These are phyloP conservation scores for Delonix regia DNA, from an alignment of 306 rosid genomes.

Conservation along the genomic window DNA sequence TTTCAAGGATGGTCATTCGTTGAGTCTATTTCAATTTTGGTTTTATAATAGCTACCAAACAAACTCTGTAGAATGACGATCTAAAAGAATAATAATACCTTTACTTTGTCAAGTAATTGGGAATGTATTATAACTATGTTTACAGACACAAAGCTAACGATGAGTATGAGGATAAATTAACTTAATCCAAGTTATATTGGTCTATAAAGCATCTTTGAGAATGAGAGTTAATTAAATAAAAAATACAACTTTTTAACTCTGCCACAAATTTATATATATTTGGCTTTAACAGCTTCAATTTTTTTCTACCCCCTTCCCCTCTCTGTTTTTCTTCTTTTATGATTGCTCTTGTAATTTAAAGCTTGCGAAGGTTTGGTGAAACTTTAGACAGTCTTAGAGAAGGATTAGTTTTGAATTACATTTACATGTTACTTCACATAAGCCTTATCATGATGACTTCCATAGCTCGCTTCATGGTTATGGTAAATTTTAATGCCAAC, in stretches of 20 bases:
- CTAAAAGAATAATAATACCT: background rate
- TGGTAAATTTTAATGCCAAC: conserved; percentile 15
- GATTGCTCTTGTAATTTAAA: background rate
- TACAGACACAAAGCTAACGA: background rate
- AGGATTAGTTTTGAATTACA: background rate
- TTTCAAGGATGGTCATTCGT: background rate
- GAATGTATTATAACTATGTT: background rate
- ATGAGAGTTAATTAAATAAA: background rate
- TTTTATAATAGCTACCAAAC: background rate
- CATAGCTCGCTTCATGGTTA: background rate
- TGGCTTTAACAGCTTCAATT: background rate
- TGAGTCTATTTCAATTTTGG: background rate
- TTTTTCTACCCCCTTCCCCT: background rate
- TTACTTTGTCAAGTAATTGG: background rate
- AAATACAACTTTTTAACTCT: background rate
- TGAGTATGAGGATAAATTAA: conserved; percentile 26
- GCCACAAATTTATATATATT: conserved; percentile 5
- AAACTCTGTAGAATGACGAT: background rate
- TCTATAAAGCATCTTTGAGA: background rate
- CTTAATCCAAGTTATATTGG: background rate
- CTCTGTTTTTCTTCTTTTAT: background rate
- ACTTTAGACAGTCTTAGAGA: background rate
- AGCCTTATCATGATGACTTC: conserved; percentile 5
- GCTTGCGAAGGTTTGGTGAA: background rate
- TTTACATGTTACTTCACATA: background rate